Conservation (phyloP, 2,329 filamentous ascomycete genomes). For the Aspergillus novofumigatus region DNA sequence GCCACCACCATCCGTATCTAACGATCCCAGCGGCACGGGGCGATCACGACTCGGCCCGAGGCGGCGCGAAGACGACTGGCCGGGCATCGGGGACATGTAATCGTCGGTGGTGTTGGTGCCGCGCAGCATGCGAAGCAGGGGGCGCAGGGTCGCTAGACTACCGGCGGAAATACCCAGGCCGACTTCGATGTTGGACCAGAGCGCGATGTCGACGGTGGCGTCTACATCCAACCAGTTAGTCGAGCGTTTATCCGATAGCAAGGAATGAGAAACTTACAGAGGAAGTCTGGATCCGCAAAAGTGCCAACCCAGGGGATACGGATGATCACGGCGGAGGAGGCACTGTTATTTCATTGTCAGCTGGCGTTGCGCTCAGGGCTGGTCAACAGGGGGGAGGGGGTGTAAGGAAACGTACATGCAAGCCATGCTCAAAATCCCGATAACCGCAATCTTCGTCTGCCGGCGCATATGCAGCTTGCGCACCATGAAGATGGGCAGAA, state of each 20-base stretch:
- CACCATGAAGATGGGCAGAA: constrained; percentile 53
- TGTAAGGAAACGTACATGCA: too few species aligned
- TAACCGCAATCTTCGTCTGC: constrained; percentile 50
- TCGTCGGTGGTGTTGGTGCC: constrained; percentile 16
- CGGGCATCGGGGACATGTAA: constrained; percentile 19
- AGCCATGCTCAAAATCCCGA: constrained; percentile 53
- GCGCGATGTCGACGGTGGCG: constrained; percentile 42
- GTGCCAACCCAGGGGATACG: constrained; percentile 40
- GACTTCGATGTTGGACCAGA: constrained; percentile 36
- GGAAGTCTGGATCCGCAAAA: constrained; percentile 34
- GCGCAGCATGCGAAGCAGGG: constrained; percentile 38
- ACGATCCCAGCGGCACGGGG: constrained; percentile 22
- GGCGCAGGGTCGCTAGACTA: constrained; percentile 47
- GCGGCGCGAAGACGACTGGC: constrained; percentile 14
- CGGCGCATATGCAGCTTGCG: constrained; percentile 53
- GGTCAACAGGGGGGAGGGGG: too few species aligned
- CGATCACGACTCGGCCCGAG: constrained; percentile 15
- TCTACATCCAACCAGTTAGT: not conserved
- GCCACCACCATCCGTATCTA: constrained; percentile 16
- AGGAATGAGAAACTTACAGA: constrained; percentile 21
- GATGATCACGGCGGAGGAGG: constrained; percentile 44
- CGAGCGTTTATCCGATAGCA: too few species aligned
- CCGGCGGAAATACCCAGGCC: constrained; percentile 42
- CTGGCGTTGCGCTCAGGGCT: too few species aligned
- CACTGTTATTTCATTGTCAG: constrained; percentile 35